phyloP scores from a whole-genome alignment of 2,329 filamentous ascomycete genomes.

The Pyricularia pennisetigena region DNA sequence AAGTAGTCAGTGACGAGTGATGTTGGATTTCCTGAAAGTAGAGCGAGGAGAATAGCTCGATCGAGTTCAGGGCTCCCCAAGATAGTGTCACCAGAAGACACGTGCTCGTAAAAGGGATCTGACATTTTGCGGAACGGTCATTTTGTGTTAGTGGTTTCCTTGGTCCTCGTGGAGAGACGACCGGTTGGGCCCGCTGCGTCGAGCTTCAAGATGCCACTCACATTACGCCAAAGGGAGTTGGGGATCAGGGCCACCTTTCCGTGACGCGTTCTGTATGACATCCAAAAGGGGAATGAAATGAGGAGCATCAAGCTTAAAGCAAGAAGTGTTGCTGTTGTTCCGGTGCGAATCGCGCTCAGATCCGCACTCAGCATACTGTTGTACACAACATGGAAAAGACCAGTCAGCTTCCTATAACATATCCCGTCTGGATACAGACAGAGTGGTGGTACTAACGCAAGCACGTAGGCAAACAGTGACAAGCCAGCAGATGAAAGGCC shows the following conservation, averaged over 20 bases:
- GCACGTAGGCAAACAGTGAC: constrained; percentile 39
- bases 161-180: neutral
- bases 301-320: constrained; percentile 29
- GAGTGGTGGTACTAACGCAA: constrained; percentile 23
- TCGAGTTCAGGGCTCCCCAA: constrained; percentile 31
- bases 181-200: neutral
- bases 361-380: constrained; percentile 3
- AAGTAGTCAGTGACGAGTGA: constrained; percentile 32
- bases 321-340: constrained; percentile 34
- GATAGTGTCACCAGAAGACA: constrained; percentile 39
- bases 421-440: constrained; percentile 11
- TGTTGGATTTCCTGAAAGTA: constrained; percentile 43
- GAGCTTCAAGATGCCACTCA: neutral
- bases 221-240: constrained; percentile 51
- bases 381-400: neutral
- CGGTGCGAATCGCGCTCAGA: constrained; percentile 12
- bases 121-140: neutral
- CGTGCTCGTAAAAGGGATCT: constrained; percentile 37
- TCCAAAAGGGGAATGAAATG: constrained; percentile 43
- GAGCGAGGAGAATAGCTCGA: constrained; percentile 36
- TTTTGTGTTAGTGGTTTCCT: neutral
- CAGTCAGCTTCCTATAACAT: neutral
- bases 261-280: constrained; percentile 32
- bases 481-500: constrained; percentile 33
- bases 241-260: constrained; percentile 47